Evolutionary conservation across 768 basidiomycete genomes (phyloP).

Genomic region (Leccinum variicolor): DNA sequence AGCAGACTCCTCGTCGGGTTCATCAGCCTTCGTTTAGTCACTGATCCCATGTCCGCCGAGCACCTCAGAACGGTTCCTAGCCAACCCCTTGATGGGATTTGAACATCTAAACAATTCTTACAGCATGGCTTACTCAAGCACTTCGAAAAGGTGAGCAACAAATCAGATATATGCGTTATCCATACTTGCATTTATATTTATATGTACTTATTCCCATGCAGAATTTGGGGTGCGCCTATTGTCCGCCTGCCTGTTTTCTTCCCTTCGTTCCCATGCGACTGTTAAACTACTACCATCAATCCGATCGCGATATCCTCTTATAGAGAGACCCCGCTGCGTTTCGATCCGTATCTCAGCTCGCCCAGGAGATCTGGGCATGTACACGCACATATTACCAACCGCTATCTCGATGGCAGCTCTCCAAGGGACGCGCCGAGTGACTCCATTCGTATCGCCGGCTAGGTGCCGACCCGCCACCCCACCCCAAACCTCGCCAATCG

Average conservation of each 20-base stretch:
- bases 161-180: neutral
- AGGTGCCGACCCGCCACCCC: neutral
- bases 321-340: neutral
- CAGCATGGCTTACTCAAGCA: neutral
- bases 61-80: no score
- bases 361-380: neutral
- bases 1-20: neutral
- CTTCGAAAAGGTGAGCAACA: neutral
- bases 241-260: neutral
- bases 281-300: neutral
- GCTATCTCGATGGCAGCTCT: neutral
- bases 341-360: neutral
- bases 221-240: no score
- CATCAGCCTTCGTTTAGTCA: neutral
- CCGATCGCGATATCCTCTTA: neutral
- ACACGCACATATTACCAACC: neutral
- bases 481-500: neutral
- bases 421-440: neutral
- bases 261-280: constrained; percentile 1
- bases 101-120: neutral
- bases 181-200: neutral
- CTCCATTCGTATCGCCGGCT: neutral
- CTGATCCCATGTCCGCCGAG: neutral
- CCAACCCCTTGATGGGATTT: neutral
- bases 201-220: neutral